Base-by-base conservation (phyloP, 176 grass and related monocot species). In the Themeda triandra region DNA sequence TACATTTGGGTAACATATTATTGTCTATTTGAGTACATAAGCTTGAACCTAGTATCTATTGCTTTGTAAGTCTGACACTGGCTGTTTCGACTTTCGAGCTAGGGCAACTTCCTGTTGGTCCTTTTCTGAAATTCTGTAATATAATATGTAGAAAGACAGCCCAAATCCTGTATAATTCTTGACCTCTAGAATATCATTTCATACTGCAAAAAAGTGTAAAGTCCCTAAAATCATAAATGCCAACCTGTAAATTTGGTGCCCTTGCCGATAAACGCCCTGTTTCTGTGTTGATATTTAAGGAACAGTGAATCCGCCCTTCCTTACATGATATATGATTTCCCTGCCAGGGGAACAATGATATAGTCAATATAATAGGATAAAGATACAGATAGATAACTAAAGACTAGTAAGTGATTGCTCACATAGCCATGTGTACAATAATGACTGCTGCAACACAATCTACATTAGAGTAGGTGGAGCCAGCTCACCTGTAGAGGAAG, bases 281-380 rank as follows among this genome's bases (percentile, higher is more conserved):
- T 89, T 98, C 96, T 63, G 96, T 98, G 54, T 98, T 98, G 78
- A 98, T 98, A 76, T 98, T 98, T 73, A 98, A 80, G 4, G 96
- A 98, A 86, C 91, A 98, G 79, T 98, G 96, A 66, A 98, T 87
- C 37, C 93, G 77, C 30, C 96, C 91, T 75, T 94, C 86, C 9
- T 73, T 68, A 74, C 93, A 98, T 74, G 96, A 96, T 85, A 96
- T 98, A 90, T 87, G 91, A 89, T 90, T 91, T 78, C 87, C 93
- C 93, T 98, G 69, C 60, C 56, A 74, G 45, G 33, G 10, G 27
- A 45, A 17, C 42, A 81, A 69, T 39, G 28, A 87, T 49, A 58
- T 13, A 60, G 24, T 25, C 25, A 60, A 60, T 60, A 60, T 64
- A 72, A 59, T 85, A 82, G 18, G 49, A 41, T 69, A 81, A 80